Conservation (phyloP, 805 yeast genomes). For the Lipomyces japonicus region DNA sequence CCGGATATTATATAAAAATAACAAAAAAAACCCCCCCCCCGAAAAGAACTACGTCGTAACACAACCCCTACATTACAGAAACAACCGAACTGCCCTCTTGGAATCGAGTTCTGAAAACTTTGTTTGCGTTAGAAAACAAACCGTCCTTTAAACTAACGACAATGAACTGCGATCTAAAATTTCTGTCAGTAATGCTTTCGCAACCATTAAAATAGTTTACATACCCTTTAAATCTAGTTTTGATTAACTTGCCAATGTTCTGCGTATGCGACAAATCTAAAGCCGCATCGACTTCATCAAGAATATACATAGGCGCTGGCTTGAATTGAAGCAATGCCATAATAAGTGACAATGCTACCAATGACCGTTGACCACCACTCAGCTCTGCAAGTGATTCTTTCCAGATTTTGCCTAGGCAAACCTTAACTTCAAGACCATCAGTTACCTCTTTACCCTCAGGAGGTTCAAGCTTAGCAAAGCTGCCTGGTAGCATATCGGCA, state of each 20-base stretch:
- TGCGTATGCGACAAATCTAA: constrained; percentile 95
- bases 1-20: too few species aligned
- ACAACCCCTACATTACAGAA: constrained; percentile 23
- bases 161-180: constrained; percentile 69
- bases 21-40: too few species aligned
- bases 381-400: constrained; percentile 91
- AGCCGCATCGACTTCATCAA: constrained; percentile 98
- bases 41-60: too few species aligned
- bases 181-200: not conserved
- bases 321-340: constrained; percentile 88
- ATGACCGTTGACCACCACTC: constrained; percentile 95
- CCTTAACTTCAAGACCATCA: constrained; percentile 85
- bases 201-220: not conserved
- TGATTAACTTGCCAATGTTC: constrained; percentile 93
- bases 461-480: constrained; percentile 84
- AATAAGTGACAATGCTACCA: constrained; percentile 87
- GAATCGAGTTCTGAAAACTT: constrained; percentile 87
- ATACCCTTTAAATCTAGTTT: constrained; percentile 81
- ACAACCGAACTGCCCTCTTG: constrained; percentile 97
- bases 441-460: constrained; percentile 78
- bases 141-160: constrained; percentile 97
- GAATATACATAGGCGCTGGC: constrained; percentile 97
- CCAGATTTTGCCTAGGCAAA: constrained; percentile 89
- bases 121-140: constrained; percentile 95
- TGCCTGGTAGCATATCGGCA: constrained; percentile 80